A percentile compares a stretch with the other conserved stretches of the same genome.
Conservation (phyloP, 2,329 filamentous ascomycete genomes). For the Drechslera avenae region DNA sequence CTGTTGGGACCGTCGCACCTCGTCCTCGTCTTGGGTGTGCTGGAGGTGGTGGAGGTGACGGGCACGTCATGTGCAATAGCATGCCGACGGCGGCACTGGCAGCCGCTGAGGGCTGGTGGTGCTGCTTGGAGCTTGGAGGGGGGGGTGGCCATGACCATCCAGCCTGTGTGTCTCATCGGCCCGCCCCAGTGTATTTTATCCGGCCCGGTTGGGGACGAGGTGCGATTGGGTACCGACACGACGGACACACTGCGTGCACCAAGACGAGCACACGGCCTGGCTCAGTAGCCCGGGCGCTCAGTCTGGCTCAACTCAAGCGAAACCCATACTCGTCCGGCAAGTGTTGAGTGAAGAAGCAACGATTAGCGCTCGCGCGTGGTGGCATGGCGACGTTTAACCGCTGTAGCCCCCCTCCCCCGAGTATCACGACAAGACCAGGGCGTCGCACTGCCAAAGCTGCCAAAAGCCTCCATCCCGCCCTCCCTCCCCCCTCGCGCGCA, state of each 20-base stretch:
- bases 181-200: conserved; percentile 9
- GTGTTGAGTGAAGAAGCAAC: conserved; percentile 10
- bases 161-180: conserved; percentile 4
- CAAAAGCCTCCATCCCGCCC: too few relatives aligned
- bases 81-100: background rate
- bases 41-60: too few relatives aligned
- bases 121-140: too few relatives aligned
- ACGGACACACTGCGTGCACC: conserved; percentile 9
- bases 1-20: background rate
- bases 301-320: background rate
- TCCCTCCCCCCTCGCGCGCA: conserved; percentile 8
- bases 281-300: background rate
- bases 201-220: background rate
- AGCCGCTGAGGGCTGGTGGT: conserved; percentile 1
- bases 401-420: conserved; percentile 7
- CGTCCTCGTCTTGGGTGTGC: background rate
- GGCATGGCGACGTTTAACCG: conserved; percentile 11
- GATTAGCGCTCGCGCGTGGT: conserved; percentile 4
- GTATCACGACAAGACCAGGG: conserved; percentile 2
- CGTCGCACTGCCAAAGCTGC: conserved; percentile 5
- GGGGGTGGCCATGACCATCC: background rate
- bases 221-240: conserved; percentile 5
- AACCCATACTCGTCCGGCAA: background rate
- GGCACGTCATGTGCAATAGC: background rate
- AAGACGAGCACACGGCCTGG: conserved; percentile 10